Evolutionary conservation across 345 rosid species (phyloP).

Genomic region (Gynandropsis gynandra): DNA sequence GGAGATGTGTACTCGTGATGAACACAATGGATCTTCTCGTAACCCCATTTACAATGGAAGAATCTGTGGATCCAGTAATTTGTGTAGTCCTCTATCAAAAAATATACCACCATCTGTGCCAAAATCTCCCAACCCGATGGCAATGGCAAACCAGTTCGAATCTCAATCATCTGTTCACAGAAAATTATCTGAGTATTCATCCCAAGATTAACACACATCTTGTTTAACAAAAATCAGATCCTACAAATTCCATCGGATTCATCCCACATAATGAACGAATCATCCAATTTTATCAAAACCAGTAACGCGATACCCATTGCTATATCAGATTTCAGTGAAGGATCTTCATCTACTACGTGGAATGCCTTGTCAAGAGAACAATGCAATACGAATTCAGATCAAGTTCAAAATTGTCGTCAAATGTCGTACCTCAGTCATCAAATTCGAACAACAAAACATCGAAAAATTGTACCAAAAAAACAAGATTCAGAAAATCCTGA

Average conservation of each 20-base stretch:
- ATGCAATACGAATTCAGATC: background rate
- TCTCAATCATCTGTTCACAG: slow-evolving; percentile 51
- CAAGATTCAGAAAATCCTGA: no score
- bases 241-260: background rate
- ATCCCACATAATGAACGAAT: background rate
- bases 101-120: slow-evolving; percentile 63
- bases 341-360: background rate
- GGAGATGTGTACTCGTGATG: slow-evolving; percentile 92
- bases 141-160: slow-evolving; percentile 63
- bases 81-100: slow-evolving; percentile 74
- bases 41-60: slow-evolving; percentile 82
- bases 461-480: background rate
- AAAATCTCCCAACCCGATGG: slow-evolving; percentile 68
- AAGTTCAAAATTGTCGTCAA: background rate
- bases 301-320: no score
- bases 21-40: slow-evolving; percentile 77
- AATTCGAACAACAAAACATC: background rate
- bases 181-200: background rate
- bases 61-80: slow-evolving; percentile 89
- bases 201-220: no score
- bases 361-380: background rate
- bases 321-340: no score
- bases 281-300: background rate
- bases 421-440: background rate
- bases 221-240: background rate